Base-by-base conservation (phyloP, 2,329 filamentous ascomycete genomes). In the Myriosclerotinia scirpicola region DNA sequence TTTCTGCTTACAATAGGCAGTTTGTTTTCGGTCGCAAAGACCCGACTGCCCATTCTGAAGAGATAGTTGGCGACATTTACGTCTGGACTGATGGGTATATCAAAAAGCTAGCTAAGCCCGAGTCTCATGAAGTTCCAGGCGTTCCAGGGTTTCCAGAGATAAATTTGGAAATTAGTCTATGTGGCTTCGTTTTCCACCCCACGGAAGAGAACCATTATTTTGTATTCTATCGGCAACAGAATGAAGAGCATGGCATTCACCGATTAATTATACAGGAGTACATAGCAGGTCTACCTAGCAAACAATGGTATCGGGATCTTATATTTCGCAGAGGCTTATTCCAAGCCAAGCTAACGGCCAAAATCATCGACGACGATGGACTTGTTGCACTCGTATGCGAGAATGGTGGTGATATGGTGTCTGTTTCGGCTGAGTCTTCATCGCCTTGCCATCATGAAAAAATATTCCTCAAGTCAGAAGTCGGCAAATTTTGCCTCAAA, bases 101-200 rank as follows among this genome's bases (percentile, higher is more conserved):
- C 26, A 8, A 44, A 15, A 15, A n/a, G 17, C 44, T 50, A 26
- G 7, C 54, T 14, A 22, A 42, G 17, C 54, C 48, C 12, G n/a
- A 53, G 15, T 34, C 60, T 3, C 7, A 7, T 3, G 7, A 7
- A 7, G n/a, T 14, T n/a, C 26, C 59, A 53, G 38, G 12, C 17
- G 20, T 9, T 44, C 30, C n/a, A 15, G 17, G 11, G 11, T 12
- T 6, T 15, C 22, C 42, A 34, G 30, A 34, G 30, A 34, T 34
- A 34, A 34, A 34, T 34, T 34, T 17, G 26, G 6, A n/a, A 4
- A 6, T 34, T 6, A 20, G 11, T 52, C 11, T 65, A 3, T 42
- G 34, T 26, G 54, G 36, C 5, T 3, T 65, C 12, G 15, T 60
- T 26, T 65, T 65, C 26, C 63, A 65, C 20, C 63, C 63, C 14